Evolutionary conservation across 306 rosid species (phyloP).

Genomic region (Quillaja saponaria): DNA sequence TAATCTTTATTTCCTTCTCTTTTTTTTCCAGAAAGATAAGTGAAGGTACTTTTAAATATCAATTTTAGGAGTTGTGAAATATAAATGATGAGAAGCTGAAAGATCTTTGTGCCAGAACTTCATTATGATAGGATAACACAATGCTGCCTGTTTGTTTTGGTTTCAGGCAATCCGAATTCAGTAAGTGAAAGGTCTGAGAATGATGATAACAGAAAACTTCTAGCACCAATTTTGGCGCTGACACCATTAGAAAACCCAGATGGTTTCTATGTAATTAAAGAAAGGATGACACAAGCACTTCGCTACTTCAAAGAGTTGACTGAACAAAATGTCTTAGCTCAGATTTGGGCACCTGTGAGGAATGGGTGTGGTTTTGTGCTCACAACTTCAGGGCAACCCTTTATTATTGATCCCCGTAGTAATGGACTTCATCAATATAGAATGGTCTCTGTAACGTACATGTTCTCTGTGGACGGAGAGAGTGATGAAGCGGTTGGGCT

Average conservation of each 20-base stretch:
- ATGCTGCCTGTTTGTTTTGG: conserved; percentile 10
- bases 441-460: conserved; percentile 58
- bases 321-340: conserved; percentile 74
- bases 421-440: conserved; percentile 79
- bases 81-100: neutral
- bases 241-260: conserved; percentile 47
- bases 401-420: conserved; percentile 63
- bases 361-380: conserved; percentile 54
- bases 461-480: conserved; percentile 69
- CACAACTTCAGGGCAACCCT: conserved; percentile 89
- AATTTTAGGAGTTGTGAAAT: no score
- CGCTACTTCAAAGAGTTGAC: conserved; percentile 67
- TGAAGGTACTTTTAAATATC: no score
- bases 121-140: neutral
- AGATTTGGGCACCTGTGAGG: conserved; percentile 88
- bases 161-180: conserved; percentile 53
- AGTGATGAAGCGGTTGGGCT: conserved; percentile 62
- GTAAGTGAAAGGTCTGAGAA: conserved; percentile 42
- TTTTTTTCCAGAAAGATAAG: no score
- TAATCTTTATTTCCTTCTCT: no score
- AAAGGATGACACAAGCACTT: conserved; percentile 85
- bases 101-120: neutral
- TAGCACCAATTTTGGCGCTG: conserved; percentile 42
- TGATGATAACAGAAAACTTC: conserved; percentile 31
- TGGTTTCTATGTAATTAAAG: conserved; percentile 59